phyloP scores from a whole-genome alignment of 441 rosid genomes.

The Biscutella auriculata region DNA sequence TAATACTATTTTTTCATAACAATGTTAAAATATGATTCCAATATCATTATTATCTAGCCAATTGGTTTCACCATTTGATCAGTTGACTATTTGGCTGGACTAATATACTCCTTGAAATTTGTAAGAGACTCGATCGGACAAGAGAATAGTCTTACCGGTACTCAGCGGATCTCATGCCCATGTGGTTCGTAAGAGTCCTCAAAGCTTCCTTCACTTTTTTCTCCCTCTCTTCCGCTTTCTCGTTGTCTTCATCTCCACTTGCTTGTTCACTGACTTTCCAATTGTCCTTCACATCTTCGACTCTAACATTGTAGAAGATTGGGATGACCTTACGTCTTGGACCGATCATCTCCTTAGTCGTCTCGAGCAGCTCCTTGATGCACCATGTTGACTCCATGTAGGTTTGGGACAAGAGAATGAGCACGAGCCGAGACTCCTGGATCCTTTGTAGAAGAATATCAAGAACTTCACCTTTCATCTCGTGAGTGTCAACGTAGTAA shows the following conservation, averaged over 20 bases:
- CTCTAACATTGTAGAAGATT: constrained; percentile 2
- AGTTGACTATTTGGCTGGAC: no score
- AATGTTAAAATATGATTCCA: no score
- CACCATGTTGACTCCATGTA: constrained; percentile 5
- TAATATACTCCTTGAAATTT: no score
- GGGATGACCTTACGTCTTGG: neutral
- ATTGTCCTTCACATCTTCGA: neutral
- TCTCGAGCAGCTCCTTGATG: constrained; percentile 1
- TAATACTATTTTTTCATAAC: no score
- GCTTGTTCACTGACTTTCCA: constrained; percentile 3
- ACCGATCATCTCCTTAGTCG: neutral
- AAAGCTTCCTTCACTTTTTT: constrained; percentile 8
- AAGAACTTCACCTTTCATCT: neutral
- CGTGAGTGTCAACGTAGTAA: neutral
- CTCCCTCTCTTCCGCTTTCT: neutral
- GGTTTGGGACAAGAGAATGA: neutral
- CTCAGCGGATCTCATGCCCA: neutral
- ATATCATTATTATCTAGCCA: no score
- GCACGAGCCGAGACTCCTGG: neutral
- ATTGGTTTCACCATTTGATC: no score
- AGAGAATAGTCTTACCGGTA: neutral
- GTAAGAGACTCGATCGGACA: no score
- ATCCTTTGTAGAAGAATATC: constrained; percentile 3
- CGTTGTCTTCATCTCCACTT: neutral
- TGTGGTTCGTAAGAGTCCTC: neutral